Evolutionary conservation across 805 yeast genomes (phyloP), one percentile per base, ranked within the genome.

Genomic region (Candida xiaguanensis): DNA sequence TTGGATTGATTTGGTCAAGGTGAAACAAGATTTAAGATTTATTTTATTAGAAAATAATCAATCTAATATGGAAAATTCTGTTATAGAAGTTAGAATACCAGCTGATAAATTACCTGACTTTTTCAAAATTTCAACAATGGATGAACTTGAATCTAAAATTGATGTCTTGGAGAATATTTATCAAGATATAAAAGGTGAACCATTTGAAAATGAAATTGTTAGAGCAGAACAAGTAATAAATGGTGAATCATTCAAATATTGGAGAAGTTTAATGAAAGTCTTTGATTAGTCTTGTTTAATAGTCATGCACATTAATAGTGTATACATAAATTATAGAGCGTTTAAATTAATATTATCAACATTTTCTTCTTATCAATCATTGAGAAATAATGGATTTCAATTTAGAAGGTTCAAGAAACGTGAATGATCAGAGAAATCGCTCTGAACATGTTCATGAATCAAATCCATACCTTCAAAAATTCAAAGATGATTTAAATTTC

Each of bases 181-280:
- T 31, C 25, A 19, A 11, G 11, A 32, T 14, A 6, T 14, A 3
- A 32, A 32, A 32, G 36, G 28, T 7, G 15, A 16, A 5, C 36
- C 19, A 23, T 23, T 32, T 23, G 36, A 32, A 11, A 22, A 12
- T 14, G 36, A 32, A 11, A 23, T 32, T 4, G 19, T 23, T 9
- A 22, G 36, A 23, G 28, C 12, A 8, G 15, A 22, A 13, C 8
- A 22, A 14, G 11, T 3, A 5, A 8, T 19, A n/a, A 14, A 15
- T 23, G 24, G 19, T 8, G 11, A 28, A 11, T 7, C 17, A 7
- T 13, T 15, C 12, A 28, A 16, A 11, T 32, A 32, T 20, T 32
- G 36, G 36, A 32, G 20, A 32, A 19, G 17, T 3, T 22, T 32
- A 14, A 32, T 23, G 36, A 32, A 16, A 15, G 13, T 32, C 12